Evolutionary conservation across 495 filamentous ascomycete genomes (phyloP).

Genomic region (Parathielavia hyrcaniae): DNA sequence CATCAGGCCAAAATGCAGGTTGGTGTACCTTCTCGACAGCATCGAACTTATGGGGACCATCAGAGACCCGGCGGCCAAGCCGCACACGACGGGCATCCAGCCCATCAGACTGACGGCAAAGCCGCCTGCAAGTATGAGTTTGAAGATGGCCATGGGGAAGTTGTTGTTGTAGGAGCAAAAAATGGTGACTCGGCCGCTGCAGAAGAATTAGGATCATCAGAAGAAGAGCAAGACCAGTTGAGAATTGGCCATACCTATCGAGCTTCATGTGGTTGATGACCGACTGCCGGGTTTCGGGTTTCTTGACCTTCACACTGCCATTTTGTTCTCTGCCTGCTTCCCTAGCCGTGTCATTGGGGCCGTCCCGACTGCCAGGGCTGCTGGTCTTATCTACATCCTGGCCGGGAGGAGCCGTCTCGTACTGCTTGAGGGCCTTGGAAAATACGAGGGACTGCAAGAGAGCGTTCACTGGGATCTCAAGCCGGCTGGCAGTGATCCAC

Average conservation of each 20-base stretch:
- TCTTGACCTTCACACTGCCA: slow-evolving; percentile 13
- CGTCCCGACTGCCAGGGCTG: neutral
- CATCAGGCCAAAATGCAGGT: slow-evolving; percentile 59
- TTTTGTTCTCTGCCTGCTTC: neutral
- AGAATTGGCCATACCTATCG: slow-evolving; percentile 29
- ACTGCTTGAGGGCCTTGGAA: slow-evolving; percentile 59
- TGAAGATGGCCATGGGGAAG: slow-evolving; percentile 47
- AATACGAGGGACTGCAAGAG: slow-evolving; percentile 63
- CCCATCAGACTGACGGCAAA: slow-evolving; percentile 60
- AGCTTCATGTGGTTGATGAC: slow-evolving; percentile 39
- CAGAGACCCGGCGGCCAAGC: slow-evolving; percentile 49
- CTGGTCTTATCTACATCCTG: slow-evolving; percentile 34
- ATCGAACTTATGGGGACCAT: slow-evolving; percentile 55
- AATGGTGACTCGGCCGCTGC: slow-evolving; percentile 53
- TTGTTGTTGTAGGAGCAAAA: slow-evolving; percentile 54
- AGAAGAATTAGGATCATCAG: neutral
- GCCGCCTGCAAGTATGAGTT: slow-evolving; percentile 49
- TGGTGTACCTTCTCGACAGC: slow-evolving; percentile 50
- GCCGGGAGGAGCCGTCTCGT: slow-evolving; percentile 54
- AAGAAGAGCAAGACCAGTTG: neutral
- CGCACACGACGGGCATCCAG: slow-evolving; percentile 55
- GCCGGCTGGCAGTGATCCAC: slow-evolving; percentile 54
- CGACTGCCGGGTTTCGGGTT: slow-evolving; percentile 21
- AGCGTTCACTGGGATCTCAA: slow-evolving; percentile 54
- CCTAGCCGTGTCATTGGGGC: neutral